Evolutionary conservation across 2,329 filamentous ascomycete genomes (phyloP), one percentile per base, ranked within the genome.

Genomic region (Talaromyces sp.): DNA sequence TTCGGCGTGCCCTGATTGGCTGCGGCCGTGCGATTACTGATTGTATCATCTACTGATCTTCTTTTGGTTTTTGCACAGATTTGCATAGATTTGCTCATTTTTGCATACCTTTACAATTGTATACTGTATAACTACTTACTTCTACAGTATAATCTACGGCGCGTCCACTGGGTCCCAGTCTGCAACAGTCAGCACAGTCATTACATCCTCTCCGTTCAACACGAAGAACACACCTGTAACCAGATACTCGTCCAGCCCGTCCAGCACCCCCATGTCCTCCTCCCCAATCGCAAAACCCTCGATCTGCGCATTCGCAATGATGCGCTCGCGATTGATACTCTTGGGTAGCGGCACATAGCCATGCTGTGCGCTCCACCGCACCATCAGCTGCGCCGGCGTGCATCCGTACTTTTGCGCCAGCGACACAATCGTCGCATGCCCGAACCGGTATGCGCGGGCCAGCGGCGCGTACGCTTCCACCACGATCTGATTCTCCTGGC

Each of bases 381-480:
- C 81, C 71, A 94, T 77, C 38, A 95, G 76, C 73, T 94, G 90
- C 3, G 86, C 89, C 1, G 87, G 83, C 0, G 86, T 87, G 70
- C 87, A 90, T 0, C 73, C 74, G 73, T 94, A 90, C 71, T 89
- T 88, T 68, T 83, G 80, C 3, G 88, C 80, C 27, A 94, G 70
- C 14, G 79, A 73, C 2, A 81, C 73, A 64, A 94, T 83, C 1
- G 79, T 82, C 0, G 85, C 83, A 66, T 94, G 84, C 54, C 79
- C 81, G 82, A 94, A 88, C 19, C 88, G 81, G 74, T 88, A 79
- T 0, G 84, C 89, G 56, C 88, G 81, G 3, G 86, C 90, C 2
- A 94, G 81, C 6, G 91, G 91, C 7, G 89, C 89, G 65, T 94
- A 95, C 0, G 91, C 90, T 74, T 94, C 86, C 1, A 94, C 81